Percentiles rank a stretch among this genome's conserved stretches.
These are phyloP conservation scores for Cladophialophora psammophila DNA, from an alignment of 2,329 filamentous ascomycete species.

Conservation along the genomic window DNA sequence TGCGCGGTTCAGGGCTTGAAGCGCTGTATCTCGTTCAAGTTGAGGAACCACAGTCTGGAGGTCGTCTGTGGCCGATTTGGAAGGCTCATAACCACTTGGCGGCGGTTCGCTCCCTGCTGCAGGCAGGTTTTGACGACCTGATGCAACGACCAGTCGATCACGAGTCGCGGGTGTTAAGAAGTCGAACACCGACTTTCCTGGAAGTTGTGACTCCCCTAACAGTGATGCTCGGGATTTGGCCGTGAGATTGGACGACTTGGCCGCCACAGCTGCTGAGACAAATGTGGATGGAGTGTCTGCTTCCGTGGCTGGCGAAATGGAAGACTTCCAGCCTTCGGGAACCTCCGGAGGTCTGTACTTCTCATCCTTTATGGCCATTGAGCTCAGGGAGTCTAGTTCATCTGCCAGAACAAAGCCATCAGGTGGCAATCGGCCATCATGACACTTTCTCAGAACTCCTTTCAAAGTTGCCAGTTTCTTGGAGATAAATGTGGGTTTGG, in stretches of 20 bases:
- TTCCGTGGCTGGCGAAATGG: conserved; percentile 49
- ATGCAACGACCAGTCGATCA: conserved; percentile 75
- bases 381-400: conserved; percentile 57
- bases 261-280: conserved; percentile 74
- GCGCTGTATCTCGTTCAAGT: conserved; percentile 70
- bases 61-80: conserved; percentile 66
- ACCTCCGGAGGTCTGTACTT: conserved; percentile 54
- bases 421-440: conserved; percentile 73
- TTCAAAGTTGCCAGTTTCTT: conserved; percentile 63
- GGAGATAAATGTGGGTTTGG: conserved; percentile 77
- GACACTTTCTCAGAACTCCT: conserved; percentile 70
- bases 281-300: conserved; percentile 5
- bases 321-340: conserved; percentile 72
- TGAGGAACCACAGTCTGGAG: conserved; percentile 53
- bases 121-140: conserved; percentile 79
- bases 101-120: conserved; percentile 75
- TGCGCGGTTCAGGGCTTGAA: conserved; percentile 72
- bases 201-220: conserved; percentile 79
- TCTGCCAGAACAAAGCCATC: conserved; percentile 63
- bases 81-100: conserved; percentile 68
- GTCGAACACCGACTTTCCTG: conserved; percentile 95
- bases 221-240: conserved; percentile 78
- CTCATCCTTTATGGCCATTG: conserved; percentile 54
- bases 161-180: conserved; percentile 81
- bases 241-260: conserved; percentile 77